Evolutionary conservation across 129 eudicot species (phyloP).

Genomic region (Flaveria robusta): DNA sequence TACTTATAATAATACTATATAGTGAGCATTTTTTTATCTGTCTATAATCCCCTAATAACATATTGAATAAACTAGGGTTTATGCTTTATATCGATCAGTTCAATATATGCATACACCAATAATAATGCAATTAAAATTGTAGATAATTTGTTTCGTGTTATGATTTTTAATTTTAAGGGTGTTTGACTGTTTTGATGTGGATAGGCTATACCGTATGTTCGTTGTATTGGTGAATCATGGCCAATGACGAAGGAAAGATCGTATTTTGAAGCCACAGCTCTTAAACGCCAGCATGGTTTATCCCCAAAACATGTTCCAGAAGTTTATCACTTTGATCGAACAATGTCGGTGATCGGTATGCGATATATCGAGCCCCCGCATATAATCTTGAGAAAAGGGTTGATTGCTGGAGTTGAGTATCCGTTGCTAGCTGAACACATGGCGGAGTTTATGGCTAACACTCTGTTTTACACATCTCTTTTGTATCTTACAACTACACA

Average conservation of each 20-base stretch:
- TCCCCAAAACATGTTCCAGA: slow-evolving; percentile 90
- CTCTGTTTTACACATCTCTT: slow-evolving; percentile 84
- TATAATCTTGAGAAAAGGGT: slow-evolving; percentile 83
- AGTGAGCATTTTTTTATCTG: not conserved
- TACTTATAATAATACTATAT: not conserved
- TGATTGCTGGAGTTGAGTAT: slow-evolving; percentile 84
- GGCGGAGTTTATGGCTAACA: slow-evolving; percentile 82
- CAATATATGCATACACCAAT: not conserved
- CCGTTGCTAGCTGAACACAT: slow-evolving; percentile 84
- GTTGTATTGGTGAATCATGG: slow-evolving; percentile 99
- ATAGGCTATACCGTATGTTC: slow-evolving; percentile 94
- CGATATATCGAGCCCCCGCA: slow-evolving; percentile 92
- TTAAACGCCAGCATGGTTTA: slow-evolving; percentile 67
- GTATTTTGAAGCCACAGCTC: slow-evolving; percentile 76
- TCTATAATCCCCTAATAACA: not conserved
- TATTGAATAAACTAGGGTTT: slow-evolving; percentile 9
- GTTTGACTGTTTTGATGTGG: slow-evolving; percentile 9
- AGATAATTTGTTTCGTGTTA: not conserved
- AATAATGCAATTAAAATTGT: not conserved
- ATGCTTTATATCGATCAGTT: slow-evolving; percentile 6
- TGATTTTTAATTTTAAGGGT: not conserved
- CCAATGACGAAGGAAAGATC: slow-evolving; percentile 96
- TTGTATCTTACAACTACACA: slow-evolving; percentile 82
- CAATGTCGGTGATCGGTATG: slow-evolving; percentile 91
- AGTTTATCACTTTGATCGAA: slow-evolving; percentile 88